These are phyloP conservation scores for Nematodospora anomalae DNA, from an alignment of 1,139 yeast genomes.

Conservation along the genomic window DNA sequence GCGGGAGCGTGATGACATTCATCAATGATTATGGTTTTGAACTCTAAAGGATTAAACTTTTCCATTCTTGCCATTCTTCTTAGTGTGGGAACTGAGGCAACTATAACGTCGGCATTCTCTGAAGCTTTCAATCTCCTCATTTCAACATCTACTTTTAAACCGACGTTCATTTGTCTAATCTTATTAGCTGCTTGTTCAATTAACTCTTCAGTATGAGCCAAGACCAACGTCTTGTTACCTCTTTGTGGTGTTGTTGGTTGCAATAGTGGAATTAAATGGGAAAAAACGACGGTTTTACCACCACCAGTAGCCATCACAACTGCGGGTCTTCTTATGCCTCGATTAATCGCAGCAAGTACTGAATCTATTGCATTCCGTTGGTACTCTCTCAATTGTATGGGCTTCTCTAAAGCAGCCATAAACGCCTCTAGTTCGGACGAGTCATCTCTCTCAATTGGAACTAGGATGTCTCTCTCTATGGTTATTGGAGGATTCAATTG, in stretches of 20 bases:
- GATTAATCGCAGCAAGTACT: conserved; percentile 50
- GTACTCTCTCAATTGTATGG: conserved; percentile 46
- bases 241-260: conserved; percentile 25
- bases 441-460: not conserved
- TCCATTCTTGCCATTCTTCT: conserved; percentile 48
- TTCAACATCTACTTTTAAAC: conserved; percentile 61
- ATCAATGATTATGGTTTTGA: conserved; percentile 76
- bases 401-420: not conserved
- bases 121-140: conserved; percentile 54
- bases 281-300: conserved; percentile 87
- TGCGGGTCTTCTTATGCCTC: conserved; percentile 62
- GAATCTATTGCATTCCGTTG: conserved; percentile 69
- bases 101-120: conserved; percentile 59
- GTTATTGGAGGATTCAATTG: no score
- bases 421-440: not conserved
- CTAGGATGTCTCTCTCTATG: not conserved
- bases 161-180: conserved; percentile 50
- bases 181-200: conserved; percentile 67
- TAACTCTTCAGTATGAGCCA: conserved; percentile 83
- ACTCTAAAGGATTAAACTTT: conserved; percentile 55
- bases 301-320: conserved; percentile 94
- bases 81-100: conserved; percentile 77
- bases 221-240: conserved; percentile 58
- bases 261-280: conserved; percentile 61
- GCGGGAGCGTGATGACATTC: conserved; percentile 96